A percentile compares a stretch with the other conserved stretches of the same genome.
Conservation (phyloP, 768 basidiomycete genomes). For the Macrolepiota fuliginosa region DNA sequence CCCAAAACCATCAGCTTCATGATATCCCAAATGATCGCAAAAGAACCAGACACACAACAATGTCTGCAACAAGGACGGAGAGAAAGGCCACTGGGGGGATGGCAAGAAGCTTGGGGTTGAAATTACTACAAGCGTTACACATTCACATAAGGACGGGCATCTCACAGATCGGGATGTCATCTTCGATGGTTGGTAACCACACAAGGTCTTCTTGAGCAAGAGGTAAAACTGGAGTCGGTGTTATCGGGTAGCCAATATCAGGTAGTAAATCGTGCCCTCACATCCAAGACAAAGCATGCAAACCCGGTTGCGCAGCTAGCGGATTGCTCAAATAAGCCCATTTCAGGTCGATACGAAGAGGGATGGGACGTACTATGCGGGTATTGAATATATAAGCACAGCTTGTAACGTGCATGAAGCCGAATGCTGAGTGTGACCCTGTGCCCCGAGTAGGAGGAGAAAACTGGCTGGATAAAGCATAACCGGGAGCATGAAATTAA, state of each 20-base stretch:
- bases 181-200: neutral
- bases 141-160: too few species aligned
- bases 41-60: neutral
- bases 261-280: neutral
- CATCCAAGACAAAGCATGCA: neutral
- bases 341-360: neutral
- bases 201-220: neutral
- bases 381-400: slow-evolving; percentile 23
- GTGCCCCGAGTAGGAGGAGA: slow-evolving; percentile 21
- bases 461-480: slow-evolving; percentile 22
- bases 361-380: slow-evolving; percentile 18
- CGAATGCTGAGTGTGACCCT: slow-evolving; percentile 20
- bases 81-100: neutral
- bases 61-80: neutral
- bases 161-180: neutral
- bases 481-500: slow-evolving; percentile 20
- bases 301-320: slow-evolving; percentile 2
- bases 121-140: neutral
- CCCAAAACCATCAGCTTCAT: neutral
- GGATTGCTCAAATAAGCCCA: neutral
- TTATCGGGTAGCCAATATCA: neutral
- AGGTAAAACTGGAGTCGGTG: neutral
- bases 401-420: slow-evolving; percentile 25
- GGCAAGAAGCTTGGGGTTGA: neutral
- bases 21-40: neutral